phyloP scores from a whole-genome alignment of 164 flowering plant species.

The Sextonia rubra region DNA sequence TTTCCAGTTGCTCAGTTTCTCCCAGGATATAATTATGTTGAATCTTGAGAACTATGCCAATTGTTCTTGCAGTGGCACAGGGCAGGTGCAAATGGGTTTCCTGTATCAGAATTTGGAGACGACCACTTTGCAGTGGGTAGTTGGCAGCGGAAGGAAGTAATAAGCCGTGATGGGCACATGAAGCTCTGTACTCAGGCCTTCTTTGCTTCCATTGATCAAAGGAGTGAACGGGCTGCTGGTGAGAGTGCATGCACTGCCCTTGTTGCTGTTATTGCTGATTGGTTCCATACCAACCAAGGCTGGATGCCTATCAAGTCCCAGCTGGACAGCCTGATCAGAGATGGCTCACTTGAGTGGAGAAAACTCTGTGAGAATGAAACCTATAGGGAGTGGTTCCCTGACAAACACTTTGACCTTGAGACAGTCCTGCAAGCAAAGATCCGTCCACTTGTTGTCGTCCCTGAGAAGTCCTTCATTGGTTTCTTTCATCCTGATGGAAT shows the following conservation, averaged over 20 bases:
- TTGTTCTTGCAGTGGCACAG: conserved; percentile 50
- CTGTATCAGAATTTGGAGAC: conserved; percentile 82
- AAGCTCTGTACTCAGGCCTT: conserved; percentile 76
- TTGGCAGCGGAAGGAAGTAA: conserved; percentile 85
- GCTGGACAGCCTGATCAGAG: conserved; percentile 79
- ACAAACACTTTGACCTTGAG: conserved; percentile 95
- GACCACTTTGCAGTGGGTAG: conserved; percentile 86
- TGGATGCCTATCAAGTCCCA: conserved; percentile 86
- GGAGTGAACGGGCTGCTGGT: conserved; percentile 92
- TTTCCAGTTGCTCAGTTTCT: too few relatives aligned
- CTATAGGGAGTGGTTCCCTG: conserved; percentile 71
- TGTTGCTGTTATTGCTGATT: conserved; percentile 96
- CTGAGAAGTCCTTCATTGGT: conserved; percentile 77
- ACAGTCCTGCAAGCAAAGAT: conserved; percentile 86
- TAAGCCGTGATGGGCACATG: conserved; percentile 90
- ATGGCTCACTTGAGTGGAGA: conserved; percentile 95
- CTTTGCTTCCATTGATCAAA: conserved; percentile 93
- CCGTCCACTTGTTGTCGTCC: conserved; percentile 61
- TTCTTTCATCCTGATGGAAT: conserved; percentile 84
- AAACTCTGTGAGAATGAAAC: conserved; percentile 77
- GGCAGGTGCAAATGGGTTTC: conserved; percentile 55
- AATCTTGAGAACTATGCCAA: not conserved
- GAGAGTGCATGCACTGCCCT: conserved; percentile 97
- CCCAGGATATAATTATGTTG: too few relatives aligned
- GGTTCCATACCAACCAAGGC: conserved; percentile 71